phyloP scores from a whole-genome alignment of 441 rosid species.

The Oxalis stricta region DNA sequence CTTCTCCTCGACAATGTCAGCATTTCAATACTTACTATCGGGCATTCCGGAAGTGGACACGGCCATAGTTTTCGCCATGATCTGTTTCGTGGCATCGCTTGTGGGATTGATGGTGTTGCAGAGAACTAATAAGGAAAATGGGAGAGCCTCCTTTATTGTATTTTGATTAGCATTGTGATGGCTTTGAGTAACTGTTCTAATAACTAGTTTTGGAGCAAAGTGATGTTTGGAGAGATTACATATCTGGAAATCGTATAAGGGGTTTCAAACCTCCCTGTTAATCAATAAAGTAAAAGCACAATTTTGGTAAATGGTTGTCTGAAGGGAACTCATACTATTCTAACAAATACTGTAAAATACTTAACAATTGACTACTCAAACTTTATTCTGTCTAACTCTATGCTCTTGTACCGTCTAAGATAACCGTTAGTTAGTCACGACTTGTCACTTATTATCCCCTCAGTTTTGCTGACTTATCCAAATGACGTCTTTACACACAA shows the following conservation, averaged over 20 bases:
- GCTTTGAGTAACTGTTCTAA: constrained; percentile 53
- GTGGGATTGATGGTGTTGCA: constrained; percentile 64
- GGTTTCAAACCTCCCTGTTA: constrained; percentile 70
- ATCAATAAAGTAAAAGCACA: no score
- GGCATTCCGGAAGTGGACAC: constrained; percentile 52
- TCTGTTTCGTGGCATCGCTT: constrained; percentile 47
- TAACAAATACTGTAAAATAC: no score
- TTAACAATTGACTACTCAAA: no score
- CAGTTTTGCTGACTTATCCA: no score
- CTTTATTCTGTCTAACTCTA: no score
- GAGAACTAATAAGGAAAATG: constrained; percentile 36
- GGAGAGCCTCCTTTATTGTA: constrained; percentile 82
- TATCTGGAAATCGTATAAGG: constrained; percentile 58
- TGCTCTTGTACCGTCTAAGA: no score
- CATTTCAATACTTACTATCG: constrained; percentile 52
- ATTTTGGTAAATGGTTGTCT: not conserved
- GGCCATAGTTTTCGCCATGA: constrained; percentile 25
- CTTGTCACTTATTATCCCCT: no score
- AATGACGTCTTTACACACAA: no score
- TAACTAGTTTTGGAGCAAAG: constrained; percentile 68
- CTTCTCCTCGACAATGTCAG: constrained; percentile 88
- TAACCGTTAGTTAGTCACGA: no score
- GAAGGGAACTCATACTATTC: no score
- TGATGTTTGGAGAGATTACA: constrained; percentile 50
- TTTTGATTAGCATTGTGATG: constrained; percentile 74